These are phyloP conservation scores for Camellia sinensis DNA, from an alignment of 148 eudicot species.

Conservation along the genomic window DNA sequence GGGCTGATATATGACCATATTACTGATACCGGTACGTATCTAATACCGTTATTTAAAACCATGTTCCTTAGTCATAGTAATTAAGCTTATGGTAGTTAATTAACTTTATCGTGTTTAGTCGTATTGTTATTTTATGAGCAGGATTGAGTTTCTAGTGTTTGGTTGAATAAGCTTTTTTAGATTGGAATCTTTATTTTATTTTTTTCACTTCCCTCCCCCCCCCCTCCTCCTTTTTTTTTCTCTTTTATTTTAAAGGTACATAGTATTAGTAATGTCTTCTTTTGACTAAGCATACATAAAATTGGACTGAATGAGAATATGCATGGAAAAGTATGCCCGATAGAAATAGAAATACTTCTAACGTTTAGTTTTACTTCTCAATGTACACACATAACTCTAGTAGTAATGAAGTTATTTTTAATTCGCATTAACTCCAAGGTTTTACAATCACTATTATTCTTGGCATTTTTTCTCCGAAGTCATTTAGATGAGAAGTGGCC, in stretches of 20 bases:
- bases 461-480: background rate
- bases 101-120: background rate
- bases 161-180: background rate
- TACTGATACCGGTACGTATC: too few species aligned
- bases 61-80: background rate
- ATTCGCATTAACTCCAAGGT: background rate
- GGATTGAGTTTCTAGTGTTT: background rate
- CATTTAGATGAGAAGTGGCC: background rate
- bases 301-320: too few species aligned
- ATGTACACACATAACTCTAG: background rate
- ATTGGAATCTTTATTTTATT: too few species aligned
- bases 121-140: background rate
- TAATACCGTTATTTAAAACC: too few species aligned
- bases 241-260: too few species aligned
- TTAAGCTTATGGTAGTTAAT: background rate
- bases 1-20: too few species aligned
- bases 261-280: too few species aligned
- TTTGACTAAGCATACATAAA: too few species aligned
- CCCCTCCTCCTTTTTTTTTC: too few species aligned
- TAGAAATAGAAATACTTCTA: background rate
- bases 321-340: background rate
- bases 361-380: background rate
- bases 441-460: background rate
- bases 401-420: background rate
- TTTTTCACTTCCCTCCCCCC: too few species aligned